Base-by-base conservation (phyloP, 108 stramenopile genomes). In the Pseudonitzschia multistriata region DNA sequence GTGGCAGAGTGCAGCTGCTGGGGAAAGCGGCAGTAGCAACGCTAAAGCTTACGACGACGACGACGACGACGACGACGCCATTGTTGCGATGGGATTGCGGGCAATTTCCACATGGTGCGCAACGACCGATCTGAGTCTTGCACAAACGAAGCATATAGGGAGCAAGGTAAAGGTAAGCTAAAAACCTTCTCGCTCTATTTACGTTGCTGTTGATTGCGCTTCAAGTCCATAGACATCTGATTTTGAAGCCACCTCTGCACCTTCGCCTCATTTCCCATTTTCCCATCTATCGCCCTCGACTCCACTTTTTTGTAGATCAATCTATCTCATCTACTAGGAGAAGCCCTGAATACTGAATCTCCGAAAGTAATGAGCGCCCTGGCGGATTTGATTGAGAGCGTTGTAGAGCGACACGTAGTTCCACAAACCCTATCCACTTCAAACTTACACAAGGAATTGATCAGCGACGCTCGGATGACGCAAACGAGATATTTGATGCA, bases 321-420 rank as follows among this genome's bases (percentile, higher is more conserved):
- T 64, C 78, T 91, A 60, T 72, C 88, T 11, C 83, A 79, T 47
- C 52, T 83, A 28, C 67, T 91, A 7, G 85, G 80, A 60, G 86
- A 88, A 75, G 82, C 86, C 39, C 67, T 91, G 76, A 86, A 91
- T 54, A 87, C 88, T 11, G 84, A 88, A 64, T 81, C 86, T 17
- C 71, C 77, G 56, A 30, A 57, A 19, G 86, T 87, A 22, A 74
- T 91, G 2, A 86, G 85, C 68, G 86, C 86, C 56, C 62, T 88
- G 3, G 86, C 90, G 2, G 90, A 91, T 40, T 71, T 91, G 1
- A 71, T 91, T 49, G 90, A 91, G 45, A 59, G 65, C 10, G 66
- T 78, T 25, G 61, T 91, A 14, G 62, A 84, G 48, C 68, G 55
- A 30, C 68, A 76, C 66, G 62, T 55, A 19, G 59, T 57, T 17